Evolutionary conservation across 1,139 yeast species (phyloP), one percentile per base, ranked within the genome.

Genomic region (Geotrichum aggregatum): DNA sequence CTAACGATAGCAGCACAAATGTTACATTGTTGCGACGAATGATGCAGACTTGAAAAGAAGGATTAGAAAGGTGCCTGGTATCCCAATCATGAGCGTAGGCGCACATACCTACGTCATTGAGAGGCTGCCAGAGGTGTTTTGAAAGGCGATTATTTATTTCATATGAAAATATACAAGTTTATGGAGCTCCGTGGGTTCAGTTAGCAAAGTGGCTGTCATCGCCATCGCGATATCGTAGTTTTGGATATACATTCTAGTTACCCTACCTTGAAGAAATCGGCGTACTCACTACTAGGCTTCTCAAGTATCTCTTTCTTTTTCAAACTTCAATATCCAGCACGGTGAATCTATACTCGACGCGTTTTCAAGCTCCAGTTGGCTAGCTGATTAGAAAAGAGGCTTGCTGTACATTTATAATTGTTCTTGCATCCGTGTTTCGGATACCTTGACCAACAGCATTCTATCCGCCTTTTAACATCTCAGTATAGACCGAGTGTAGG

Each of bases 41-140:
- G 98, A 92, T 82, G 97, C 96, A n/a, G 98, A 92, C 63, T 75
- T 92, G 66, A 92, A 92, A 69, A 82, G 97, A 65, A 79, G 98
- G 68, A 79, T 92, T 41, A 80, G 98, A 71, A 92, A 92, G 70
- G 89, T 92, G 14, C 98, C 98, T 1, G 98, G 98, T 63, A 87
- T 92, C 57, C 98, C 98, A 10, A 76, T 92, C 44, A 82, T 92
- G 92, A 88, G 96, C 69, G 98, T 92, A 16, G 98, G 98, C 45
- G 87, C 87, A 2, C 96, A 88, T 66, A 75, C 89, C 1, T 92
- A 91, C 68, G 96, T 87, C 40, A 84, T 92, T 59, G 98, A 92
- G 69, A 79, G 97, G 66, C 77, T 92, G 54, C 98, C 98, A 1
- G 97, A 91, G 67, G 96, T 87, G 18, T 89, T 91, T 66, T 91